Base-by-base conservation (phyloP, 805 yeast genomes). In the Metschnikowia henanensis region DNA sequence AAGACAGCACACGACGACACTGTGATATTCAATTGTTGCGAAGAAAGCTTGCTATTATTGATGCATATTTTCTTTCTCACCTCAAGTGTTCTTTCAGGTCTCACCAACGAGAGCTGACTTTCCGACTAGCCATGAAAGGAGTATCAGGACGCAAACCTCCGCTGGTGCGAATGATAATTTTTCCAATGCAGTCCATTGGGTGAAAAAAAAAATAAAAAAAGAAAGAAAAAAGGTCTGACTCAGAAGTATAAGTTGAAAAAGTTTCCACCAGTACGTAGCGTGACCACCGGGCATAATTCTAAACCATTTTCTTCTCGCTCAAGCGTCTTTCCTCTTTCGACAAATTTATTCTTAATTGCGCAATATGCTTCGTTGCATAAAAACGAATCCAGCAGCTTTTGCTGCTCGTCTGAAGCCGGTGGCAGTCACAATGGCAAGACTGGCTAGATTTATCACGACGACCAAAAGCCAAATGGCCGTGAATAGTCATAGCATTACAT, bases 401-500 rank as follows among this genome's bases (percentile, higher is more conserved):
- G 42, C 49, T 23, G 44, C 47, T 28, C 35, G 50, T 37, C 40
- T 42, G 43, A 30, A 41, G 28, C 43, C 52, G 16, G 37, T 42
- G 25, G 41, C 44, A 30, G 31, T 36, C 33, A 20, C 37, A 20
- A 28, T 41, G 23, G 50, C 49, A 32, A 45, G 45, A 39, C 60
- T 53, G 37, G 43, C 50, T 37, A 62, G 72, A 57, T 45, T 49
- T 37, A 56, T 68, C 45, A 53, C 66, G 42, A 68, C 64, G 28
- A 58, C 68, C 21, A 59, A 59, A 32, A 49, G 56, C 19, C 59
- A 53, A 35, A 59, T 52, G 16, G 71, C 72, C 33, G 62, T 67
- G 29, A 58, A 53, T 53, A 57, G 45, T 43, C 48, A 41, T 29
- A 36, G 41, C 34, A 36, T 35, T 59, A 38, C 35, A n/a, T 47